Evolutionary conservation across 2,329 filamentous ascomycete species (phyloP).

Genomic region (Exutisphaerella laricina): DNA sequence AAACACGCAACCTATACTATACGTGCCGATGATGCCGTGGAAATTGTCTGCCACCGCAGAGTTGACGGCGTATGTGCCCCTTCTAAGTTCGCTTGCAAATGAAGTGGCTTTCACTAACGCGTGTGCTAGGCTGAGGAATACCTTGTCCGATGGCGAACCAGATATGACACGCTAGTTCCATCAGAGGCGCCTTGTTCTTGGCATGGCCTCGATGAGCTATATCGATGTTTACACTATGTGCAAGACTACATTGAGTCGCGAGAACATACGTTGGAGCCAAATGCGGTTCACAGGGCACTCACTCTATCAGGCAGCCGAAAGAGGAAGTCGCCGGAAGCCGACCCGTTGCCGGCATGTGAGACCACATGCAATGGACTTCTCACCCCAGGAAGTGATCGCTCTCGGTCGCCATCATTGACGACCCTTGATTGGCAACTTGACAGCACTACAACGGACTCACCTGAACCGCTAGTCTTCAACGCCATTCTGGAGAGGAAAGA

Average conservation of each 20-base stretch:
- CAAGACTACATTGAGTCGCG: slow-evolving; percentile 40
- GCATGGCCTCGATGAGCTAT: slow-evolving; percentile 40
- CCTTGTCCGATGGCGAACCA: slow-evolving; percentile 38
- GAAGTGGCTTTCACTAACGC: slow-evolving; percentile 9
- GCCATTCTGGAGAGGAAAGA: slow-evolving; percentile 35
- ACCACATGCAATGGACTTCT: slow-evolving; percentile 15
- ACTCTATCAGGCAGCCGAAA: slow-evolving; percentile 16
- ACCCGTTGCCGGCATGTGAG: slow-evolving; percentile 16
- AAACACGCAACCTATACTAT: slow-evolving; percentile 23
- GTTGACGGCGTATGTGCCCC: slow-evolving; percentile 23
- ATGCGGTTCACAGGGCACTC: neutral
- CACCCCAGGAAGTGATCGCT: slow-evolving; percentile 12
- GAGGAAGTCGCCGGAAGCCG: slow-evolving; percentile 24
- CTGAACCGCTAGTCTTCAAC: slow-evolving; percentile 36
- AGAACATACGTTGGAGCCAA: neutral
- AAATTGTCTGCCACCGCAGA: slow-evolving; percentile 27
- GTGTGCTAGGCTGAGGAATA: slow-evolving; percentile 37
- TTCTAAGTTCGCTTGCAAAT: slow-evolving; percentile 1
- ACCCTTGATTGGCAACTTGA: neutral
- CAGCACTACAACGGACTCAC: neutral
- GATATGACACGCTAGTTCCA: slow-evolving; percentile 8
- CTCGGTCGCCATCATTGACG: slow-evolving; percentile 9
- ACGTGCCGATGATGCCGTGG: slow-evolving; percentile 18
- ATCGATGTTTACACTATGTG: slow-evolving; percentile 35
- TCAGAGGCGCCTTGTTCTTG: slow-evolving; percentile 36